Base-by-base conservation (phyloP, 2,329 filamentous ascomycete species). In the Cladosporium phlei region DNA sequence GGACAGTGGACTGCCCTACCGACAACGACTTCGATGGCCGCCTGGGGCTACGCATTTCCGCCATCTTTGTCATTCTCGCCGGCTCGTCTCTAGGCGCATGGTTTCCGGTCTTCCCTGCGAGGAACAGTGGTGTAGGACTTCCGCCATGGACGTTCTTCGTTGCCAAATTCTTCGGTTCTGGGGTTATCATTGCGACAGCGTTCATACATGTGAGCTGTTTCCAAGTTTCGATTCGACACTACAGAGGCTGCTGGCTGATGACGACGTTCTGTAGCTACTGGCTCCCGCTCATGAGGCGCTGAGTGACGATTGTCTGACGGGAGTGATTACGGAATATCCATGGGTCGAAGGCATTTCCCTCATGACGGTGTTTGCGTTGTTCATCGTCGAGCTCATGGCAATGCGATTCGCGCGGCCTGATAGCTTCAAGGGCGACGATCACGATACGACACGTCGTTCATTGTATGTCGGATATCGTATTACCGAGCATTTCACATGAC, bases 351-450 rank as follows among this genome's bases (percentile, higher is more conserved):
- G 80, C 19, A 95, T 96, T 54, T 79, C 80, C 24, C 74, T 96
- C 8, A 94, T 95, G 81, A 88, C 88, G 10, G 79, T 95, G 52
- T 85, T 95, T 59, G 71, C 82, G 54, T 86, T 96, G 74, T 95
- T 96, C 69, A 85, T 94, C 55, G 74, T 95, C 50, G 91, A 96
- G 66, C 72, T 96, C 48, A 77, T 95, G 69, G 86, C 86, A 8
- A 83, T 86, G 68, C 80, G 85, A 33, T 89, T 83, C 67, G 84
- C 83, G 40, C 79, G 79, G 38, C 85, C 88, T 57, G 64, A 59
- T n/a, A n/a, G n/a, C n/a, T n/a, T n/a, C 11, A 65, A 65, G 45
- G 56, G 59, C 21, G 72, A 80, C 52, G 67, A 67, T 24, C 74
- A 80, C 52, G 49, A 33, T 21, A 33, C 46, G 5, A 46, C 50